These are phyloP conservation scores for Isoetes engelmannii DNA, from an alignment of 83 land plant genomes.

Conservation along the genomic window DNA sequence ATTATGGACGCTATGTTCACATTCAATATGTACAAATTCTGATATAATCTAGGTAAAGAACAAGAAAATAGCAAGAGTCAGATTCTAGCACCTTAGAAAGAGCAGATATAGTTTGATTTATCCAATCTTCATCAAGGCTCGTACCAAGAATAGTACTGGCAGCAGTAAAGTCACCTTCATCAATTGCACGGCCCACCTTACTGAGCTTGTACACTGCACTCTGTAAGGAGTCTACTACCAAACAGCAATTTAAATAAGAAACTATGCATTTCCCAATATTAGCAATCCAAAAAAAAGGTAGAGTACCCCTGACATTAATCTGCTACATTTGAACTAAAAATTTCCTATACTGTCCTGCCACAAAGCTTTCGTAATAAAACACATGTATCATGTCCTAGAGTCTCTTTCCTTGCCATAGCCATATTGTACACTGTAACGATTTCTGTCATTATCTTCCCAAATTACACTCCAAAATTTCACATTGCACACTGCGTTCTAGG, in stretches of 20 bases:
- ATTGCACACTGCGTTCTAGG: too few relatives aligned
- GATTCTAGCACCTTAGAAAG: conserved; percentile 48
- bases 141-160: conserved; percentile 62
- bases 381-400: not conserved
- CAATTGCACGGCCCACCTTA: conserved; percentile 79
- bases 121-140: conserved; percentile 52
- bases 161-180: conserved; percentile 49
- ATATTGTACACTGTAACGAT: too few relatives aligned
- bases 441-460: too few relatives aligned
- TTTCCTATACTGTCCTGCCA: too few relatives aligned
- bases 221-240: conserved; percentile 54
- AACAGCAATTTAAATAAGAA: too few relatives aligned
- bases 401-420: too few relatives aligned
- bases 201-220: conserved; percentile 67
- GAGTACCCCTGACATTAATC: too few relatives aligned
- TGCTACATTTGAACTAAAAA: too few relatives aligned
- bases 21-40: not conserved
- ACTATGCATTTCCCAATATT: too few relatives aligned
- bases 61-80: not conserved
- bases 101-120: conserved; percentile 51
- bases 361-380: not conserved
- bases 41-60: not conserved
- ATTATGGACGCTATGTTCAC: not conserved
- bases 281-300: too few relatives aligned
- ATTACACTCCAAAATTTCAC: too few relatives aligned